A percentile compares a stretch with the other conserved stretches of the same genome.
Conservation (phyloP, 2,329 filamentous ascomycete species). For the Colletotrichum lupini region DNA sequence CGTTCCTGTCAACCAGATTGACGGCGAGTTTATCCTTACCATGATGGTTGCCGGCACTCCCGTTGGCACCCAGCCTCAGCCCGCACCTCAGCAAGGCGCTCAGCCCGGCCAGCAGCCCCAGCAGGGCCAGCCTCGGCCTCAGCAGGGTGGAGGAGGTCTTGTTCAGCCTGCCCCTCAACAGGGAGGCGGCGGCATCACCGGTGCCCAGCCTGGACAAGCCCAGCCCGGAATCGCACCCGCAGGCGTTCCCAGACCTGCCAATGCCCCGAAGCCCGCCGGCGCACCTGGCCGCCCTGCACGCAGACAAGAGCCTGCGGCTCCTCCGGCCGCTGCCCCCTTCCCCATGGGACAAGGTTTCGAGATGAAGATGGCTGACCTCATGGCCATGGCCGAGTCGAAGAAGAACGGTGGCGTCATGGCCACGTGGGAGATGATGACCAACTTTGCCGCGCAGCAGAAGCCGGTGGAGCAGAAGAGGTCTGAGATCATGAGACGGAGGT, state of each 20-base stretch:
- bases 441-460: constrained; percentile 24
- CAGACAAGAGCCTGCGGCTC: not conserved
- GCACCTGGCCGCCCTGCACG: not conserved
- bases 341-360: constrained; percentile 5
- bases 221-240: constrained; percentile 13
- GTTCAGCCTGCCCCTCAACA: not conserved
- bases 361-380: constrained; percentile 32
- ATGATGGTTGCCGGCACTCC: constrained; percentile 35
- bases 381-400: constrained; percentile 27
- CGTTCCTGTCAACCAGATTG: constrained; percentile 37
- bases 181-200: constrained; percentile 25
- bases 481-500: constrained; percentile 5
- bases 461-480: constrained; percentile 9
- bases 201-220: constrained; percentile 15
- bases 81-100: constrained; percentile 2
- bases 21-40: constrained; percentile 39
- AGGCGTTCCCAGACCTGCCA: not conserved
- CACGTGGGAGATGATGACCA: constrained; percentile 29
- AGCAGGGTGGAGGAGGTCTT: not conserved
- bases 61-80: constrained; percentile 29
- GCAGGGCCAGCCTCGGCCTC: constrained; percentile 3
- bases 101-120: constrained; percentile 8
- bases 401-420: constrained; percentile 23
- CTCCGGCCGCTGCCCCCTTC: not conserved
- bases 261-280: not conserved